Percentiles rank a stretch among this genome's conserved stretches.
phyloP scores from a whole-genome alignment of 2,329 filamentous ascomycete genomes.

The Diaporthe sp. region DNA sequence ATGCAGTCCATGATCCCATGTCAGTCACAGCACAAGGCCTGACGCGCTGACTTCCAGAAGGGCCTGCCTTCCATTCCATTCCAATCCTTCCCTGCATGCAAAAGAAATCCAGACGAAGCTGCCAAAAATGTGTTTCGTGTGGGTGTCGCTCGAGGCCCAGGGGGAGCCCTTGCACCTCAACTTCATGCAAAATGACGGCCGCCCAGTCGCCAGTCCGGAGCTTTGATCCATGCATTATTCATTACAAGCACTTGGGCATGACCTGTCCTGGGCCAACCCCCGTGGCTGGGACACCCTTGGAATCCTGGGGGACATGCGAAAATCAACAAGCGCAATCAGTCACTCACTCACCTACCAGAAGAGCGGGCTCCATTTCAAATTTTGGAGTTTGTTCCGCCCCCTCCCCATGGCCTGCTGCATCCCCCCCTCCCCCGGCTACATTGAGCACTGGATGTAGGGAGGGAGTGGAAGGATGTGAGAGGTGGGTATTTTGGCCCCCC shows the following conservation, averaged over 20 bases:
- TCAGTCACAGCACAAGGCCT: background rate
- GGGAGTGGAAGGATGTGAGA: background rate
- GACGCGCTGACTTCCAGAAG: background rate
- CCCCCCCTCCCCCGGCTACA: background rate
- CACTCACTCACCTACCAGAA: background rate
- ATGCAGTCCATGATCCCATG: background rate
- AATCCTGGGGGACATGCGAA: background rate
- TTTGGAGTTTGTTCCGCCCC: background rate
- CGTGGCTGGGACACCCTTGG: background rate
- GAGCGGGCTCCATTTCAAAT: constrained; percentile 25
- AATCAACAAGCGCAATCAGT: background rate
- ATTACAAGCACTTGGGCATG: constrained; percentile 1
- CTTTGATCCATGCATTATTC: constrained; percentile 22
- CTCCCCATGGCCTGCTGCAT: too few relatives aligned
- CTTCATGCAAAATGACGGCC: background rate
- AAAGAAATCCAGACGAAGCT: background rate
- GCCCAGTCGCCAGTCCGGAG: background rate
- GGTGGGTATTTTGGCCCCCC: background rate
- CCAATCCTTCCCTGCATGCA: background rate
- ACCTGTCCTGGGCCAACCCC: background rate
- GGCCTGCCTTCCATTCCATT: background rate
- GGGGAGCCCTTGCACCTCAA: background rate
- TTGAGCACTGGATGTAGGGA: background rate
- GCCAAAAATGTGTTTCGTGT: background rate
- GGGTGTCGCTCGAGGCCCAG: background rate